Conservation (phyloP, 768 basidiomycete genomes). For the Heimioporus sp. region DNA sequence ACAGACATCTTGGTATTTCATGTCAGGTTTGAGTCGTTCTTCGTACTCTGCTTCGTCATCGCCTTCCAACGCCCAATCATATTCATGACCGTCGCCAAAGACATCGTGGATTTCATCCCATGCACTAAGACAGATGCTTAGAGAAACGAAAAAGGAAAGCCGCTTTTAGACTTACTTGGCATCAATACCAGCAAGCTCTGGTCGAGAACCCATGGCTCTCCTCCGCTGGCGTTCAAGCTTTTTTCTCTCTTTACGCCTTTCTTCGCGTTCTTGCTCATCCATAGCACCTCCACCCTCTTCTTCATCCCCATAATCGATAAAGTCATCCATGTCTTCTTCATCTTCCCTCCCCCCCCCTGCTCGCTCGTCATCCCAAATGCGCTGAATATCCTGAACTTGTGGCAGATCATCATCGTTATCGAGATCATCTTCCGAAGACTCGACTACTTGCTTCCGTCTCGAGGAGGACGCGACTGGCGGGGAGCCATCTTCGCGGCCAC, state of each 20-base stretch:
- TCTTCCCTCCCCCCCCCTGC: slow-evolving; percentile 45
- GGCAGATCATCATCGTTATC: slow-evolving; percentile 51
- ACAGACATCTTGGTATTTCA: slow-evolving; percentile 81
- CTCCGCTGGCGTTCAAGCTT: slow-evolving; percentile 64
- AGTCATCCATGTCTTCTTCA: slow-evolving; percentile 68
- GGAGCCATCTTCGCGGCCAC: slow-evolving; percentile 71
- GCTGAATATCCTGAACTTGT: slow-evolving; percentile 59
- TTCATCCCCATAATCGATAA: slow-evolving; percentile 77
- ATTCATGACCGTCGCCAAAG: slow-evolving; percentile 95
- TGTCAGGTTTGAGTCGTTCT: slow-evolving; percentile 60
- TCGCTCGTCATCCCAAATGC: slow-evolving; percentile 78
- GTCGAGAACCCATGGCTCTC: slow-evolving; percentile 60
- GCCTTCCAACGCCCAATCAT: slow-evolving; percentile 88
- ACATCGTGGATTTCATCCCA: slow-evolving; percentile 97
- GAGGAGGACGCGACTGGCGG: slow-evolving; percentile 63
- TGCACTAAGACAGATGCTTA: slow-evolving; percentile 50
- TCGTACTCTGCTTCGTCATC: slow-evolving; percentile 60
- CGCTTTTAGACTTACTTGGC: slow-evolving; percentile 58
- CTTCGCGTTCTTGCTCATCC: slow-evolving; percentile 76
- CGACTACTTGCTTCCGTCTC: slow-evolving; percentile 55
- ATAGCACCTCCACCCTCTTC: slow-evolving; percentile 79
- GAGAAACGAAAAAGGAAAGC: not conserved
- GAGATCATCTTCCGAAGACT: slow-evolving; percentile 79
- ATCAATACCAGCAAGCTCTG: slow-evolving; percentile 77
- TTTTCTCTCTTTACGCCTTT: slow-evolving; percentile 63